Conservation (phyloP, 768 basidiomycete genomes). For the Leccinum subgranulosum region DNA sequence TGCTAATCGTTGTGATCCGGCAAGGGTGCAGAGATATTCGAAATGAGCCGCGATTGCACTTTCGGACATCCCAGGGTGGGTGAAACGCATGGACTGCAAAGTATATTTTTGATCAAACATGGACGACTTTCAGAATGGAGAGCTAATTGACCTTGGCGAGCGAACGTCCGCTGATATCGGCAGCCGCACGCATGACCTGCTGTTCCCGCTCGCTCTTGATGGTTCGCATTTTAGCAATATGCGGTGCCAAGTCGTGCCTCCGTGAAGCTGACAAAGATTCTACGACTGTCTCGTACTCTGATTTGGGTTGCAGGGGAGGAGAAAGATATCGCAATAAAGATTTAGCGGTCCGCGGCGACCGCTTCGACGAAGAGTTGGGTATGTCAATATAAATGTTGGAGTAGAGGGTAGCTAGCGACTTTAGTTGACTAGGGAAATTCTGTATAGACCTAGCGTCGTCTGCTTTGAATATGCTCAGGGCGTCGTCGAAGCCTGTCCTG, state of each 20-base stretch:
- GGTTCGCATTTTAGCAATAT: constrained; percentile 67
- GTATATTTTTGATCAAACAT: not conserved
- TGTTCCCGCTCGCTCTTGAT: constrained; percentile 83
- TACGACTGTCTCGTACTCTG: constrained; percentile 55
- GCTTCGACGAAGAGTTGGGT: constrained; percentile 37
- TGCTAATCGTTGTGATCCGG: constrained; percentile 83
- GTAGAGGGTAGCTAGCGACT: constrained; percentile 46
- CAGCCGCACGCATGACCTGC: constrained; percentile 76
- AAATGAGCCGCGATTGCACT: constrained; percentile 75
- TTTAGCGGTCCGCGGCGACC: constrained; percentile 43
- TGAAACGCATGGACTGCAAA: constrained; percentile 79
- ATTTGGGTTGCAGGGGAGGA: constrained; percentile 20
- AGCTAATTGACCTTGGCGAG: constrained; percentile 67
- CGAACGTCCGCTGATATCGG: constrained; percentile 81
- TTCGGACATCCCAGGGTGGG: constrained; percentile 55
- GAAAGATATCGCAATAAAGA: constrained; percentile 55
- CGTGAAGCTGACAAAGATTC: constrained; percentile 48
- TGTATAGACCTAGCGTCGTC: constrained; percentile 66
- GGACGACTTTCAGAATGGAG: not conserved
- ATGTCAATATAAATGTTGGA: constrained; percentile 54
- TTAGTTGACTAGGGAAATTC: constrained; percentile 55
- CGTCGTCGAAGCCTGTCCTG: constrained; percentile 66
- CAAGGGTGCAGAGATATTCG: constrained; percentile 78
- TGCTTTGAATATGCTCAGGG: constrained; percentile 66
- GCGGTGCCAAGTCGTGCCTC: constrained; percentile 55